Conservation (phyloP, 305 asterid species). For the Ilex paraguariensis region DNA sequence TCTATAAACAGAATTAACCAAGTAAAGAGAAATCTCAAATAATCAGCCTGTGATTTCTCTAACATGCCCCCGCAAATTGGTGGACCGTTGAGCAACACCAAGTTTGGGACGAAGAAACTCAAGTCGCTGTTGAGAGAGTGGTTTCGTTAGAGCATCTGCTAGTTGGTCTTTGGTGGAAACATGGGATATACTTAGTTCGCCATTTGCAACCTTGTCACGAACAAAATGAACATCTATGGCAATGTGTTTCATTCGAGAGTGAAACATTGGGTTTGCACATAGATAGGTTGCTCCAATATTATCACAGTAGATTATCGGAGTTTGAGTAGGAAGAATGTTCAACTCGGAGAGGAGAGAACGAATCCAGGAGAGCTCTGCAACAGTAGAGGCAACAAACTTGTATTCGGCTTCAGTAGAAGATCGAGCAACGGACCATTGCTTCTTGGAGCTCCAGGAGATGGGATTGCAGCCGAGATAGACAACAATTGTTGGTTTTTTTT, state of each 20-base stretch:
- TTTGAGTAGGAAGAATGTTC: neutral
- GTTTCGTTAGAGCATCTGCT: too few species aligned
- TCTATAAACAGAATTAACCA: too few species aligned
- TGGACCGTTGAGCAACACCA: neutral
- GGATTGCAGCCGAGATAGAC: neutral
- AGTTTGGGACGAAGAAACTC: neutral
- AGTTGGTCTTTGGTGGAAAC: too few species aligned
- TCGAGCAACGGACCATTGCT: neutral
- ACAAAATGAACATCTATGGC: neutral
- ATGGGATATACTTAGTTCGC: too few species aligned
- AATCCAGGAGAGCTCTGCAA: neutral
- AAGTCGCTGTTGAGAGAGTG: too few species aligned
- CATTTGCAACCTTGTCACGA: neutral
- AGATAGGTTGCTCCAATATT: neutral
- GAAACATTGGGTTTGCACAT: neutral
- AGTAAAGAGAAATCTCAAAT: too few species aligned
- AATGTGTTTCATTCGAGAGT: neutral
- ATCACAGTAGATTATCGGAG: neutral
- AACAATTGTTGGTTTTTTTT: too few species aligned
- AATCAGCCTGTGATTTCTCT: neutral
- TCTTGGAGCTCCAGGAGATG: neutral
- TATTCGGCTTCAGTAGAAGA: neutral
- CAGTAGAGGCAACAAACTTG: neutral
- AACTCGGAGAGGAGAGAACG: neutral
- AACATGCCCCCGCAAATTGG: neutral